Conservation (phyloP, 305 asterid species). For the Fraxinus baroniana region DNA sequence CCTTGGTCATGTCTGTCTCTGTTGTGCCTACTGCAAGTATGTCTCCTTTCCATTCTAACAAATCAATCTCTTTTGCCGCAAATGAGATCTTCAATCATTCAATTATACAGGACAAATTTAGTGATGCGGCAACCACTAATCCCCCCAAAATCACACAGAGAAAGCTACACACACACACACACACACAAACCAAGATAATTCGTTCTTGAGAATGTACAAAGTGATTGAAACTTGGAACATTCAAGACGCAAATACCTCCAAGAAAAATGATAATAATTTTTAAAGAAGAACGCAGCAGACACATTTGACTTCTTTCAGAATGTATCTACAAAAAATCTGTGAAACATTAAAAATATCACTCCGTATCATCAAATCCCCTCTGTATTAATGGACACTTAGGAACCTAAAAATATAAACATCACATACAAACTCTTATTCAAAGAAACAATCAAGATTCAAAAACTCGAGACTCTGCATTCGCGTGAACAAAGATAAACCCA, state of each 20-base stretch:
- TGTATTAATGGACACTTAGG: background rate
- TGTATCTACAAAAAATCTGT: background rate
- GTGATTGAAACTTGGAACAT: background rate
- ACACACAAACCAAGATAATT: background rate
- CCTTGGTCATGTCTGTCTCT: slow-evolving; percentile 76
- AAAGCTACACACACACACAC: background rate
- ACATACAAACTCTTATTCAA: background rate
- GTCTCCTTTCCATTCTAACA: slow-evolving; percentile 97
- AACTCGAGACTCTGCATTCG: slow-evolving; percentile 4
- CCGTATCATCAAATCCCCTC: background rate
- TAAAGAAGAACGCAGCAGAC: background rate
- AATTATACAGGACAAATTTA: slow-evolving; percentile 18
- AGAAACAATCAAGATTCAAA: slow-evolving; percentile 32
- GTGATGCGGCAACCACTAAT: background rate
- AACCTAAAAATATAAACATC: background rate
- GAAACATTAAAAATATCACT: background rate
- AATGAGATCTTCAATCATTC: slow-evolving; percentile 60
- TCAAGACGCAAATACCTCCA: background rate
- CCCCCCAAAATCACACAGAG: background rate
- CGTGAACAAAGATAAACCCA: background rate
- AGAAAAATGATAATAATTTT: background rate
- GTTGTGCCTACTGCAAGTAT: slow-evolving; percentile 86
- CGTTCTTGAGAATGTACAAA: background rate
- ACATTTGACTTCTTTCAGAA: background rate
- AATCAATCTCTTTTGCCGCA: slow-evolving; percentile 77